Evolutionary conservation across 2,329 filamentous ascomycete species (phyloP).

Genomic region (Nakataea oryzae): DNA sequence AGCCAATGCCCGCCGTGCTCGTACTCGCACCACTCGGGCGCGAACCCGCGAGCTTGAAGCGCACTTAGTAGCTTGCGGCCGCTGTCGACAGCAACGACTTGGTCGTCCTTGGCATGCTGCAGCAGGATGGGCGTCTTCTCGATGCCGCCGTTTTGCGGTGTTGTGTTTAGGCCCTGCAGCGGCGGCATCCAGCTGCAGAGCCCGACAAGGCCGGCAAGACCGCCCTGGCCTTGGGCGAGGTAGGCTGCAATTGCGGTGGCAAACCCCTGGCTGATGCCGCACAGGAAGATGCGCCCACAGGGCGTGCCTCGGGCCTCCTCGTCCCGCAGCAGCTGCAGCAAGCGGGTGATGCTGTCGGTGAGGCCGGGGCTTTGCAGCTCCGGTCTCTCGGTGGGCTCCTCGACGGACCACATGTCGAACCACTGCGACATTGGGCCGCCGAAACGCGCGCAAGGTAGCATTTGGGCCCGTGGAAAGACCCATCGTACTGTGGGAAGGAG

Average conservation of each 20-base stretch:
- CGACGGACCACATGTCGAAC: constrained; percentile 34
- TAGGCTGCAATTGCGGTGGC: neutral
- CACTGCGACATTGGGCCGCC: constrained; percentile 9
- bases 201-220: neutral
- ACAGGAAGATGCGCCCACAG: constrained; percentile 5
- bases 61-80: no score
- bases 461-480: constrained; percentile 17
- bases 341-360: no score
- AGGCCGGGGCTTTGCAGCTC: no score
- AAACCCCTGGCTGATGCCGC: constrained; percentile 7
- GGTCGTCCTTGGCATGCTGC: no score
- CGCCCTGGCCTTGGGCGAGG: neutral
- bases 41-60: no score
- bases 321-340: constrained; percentile 5
- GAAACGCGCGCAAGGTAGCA: constrained; percentile 11
- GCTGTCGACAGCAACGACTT: no score
- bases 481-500: constrained; percentile 11
- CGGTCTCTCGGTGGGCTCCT: constrained; percentile 38
- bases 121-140: no score
- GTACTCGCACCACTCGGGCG: no score
- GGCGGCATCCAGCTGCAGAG: neutral
- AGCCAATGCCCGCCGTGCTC: no score
- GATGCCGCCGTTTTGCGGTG: no score
- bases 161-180: no score
- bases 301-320: no score